Base-by-base conservation (phyloP, 129 eudicot genomes). In the Centaurea solstitialis region DNA sequence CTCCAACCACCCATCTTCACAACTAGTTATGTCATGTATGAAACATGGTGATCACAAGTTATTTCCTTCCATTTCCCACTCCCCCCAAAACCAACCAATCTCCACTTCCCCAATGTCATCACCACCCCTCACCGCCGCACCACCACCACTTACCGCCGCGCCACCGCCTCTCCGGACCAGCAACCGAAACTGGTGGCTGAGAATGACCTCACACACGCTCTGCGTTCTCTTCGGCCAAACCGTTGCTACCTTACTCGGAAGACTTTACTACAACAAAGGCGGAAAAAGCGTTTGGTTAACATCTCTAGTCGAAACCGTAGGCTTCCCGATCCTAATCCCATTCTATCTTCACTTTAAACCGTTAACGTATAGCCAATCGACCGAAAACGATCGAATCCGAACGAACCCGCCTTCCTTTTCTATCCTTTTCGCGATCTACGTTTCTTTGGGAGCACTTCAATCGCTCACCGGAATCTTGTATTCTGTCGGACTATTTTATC, bases 211-310 rank as follows among this genome's bases (percentile, higher is more conserved):
- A 23, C 80, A 87, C n/a, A 76, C 76, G 3, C 79, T 80, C 1
- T 84, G 77, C 37, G 84, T 87, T 78, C 85, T 87, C 9, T 35
- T 80, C 15, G 90, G 87, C 57, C 90, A 87, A 76, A 75, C 83
- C 10, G 6, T 41, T 12, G 87, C 83, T 12, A 80, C 87, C 1
- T 65, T 87, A n/a, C 80, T 87, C 6, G 87, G 82, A 73, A 73
- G 90, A 57, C 71, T 87, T 68, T 87, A 87, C 69, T 87, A 68
- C 80, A 79, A 76, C 78, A 83, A 87, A 84, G 90, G 90, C 18
- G 90, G 90, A 20, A 80, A 84, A 37, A 76, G 83, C 6, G 47
- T 83, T 50, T 83, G 87, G 87, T 35, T 87, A n/a, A 79, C 85
- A 59, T 70, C 87, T 17, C 74, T 84, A 26, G 72, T 37, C 28